Evolutionary conservation across 2,329 filamentous ascomycete species (phyloP).

Genomic region (Thelonectria blattea): DNA sequence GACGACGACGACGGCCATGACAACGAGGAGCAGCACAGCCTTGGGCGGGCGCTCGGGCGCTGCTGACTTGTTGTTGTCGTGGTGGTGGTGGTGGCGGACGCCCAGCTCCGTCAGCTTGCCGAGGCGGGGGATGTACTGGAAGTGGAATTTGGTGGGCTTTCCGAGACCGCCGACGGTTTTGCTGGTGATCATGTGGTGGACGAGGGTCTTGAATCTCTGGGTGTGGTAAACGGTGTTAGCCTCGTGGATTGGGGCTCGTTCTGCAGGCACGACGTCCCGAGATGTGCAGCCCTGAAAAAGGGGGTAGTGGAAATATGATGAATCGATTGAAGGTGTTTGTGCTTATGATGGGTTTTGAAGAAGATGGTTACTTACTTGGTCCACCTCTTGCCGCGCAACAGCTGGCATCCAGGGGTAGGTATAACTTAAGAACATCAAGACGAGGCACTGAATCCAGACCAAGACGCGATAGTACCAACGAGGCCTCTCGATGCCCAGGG

Average conservation of each 20-base stretch:
- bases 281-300: slow-evolving; percentile 2
- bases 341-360: not conserved
- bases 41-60: slow-evolving; percentile 2
- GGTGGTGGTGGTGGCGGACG: slow-evolving; percentile 13
- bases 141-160: slow-evolving; percentile 68
- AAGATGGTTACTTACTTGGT: slow-evolving; percentile 34
- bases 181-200: slow-evolving; percentile 63
- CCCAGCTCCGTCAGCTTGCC: slow-evolving; percentile 45
- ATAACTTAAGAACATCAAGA: slow-evolving; percentile 65
- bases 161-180: slow-evolving; percentile 67
- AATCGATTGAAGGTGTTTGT: not conserved
- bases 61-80: slow-evolving; percentile 4
- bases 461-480: slow-evolving; percentile 63
- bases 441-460: slow-evolving; percentile 69
- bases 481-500: slow-evolving; percentile 63
- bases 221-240: slow-evolving; percentile 21
- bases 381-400: slow-evolving; percentile 45
- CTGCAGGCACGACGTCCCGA: not conserved
- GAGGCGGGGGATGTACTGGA: slow-evolving; percentile 69
- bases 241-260: not conserved
- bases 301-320: slow-evolving; percentile 2
- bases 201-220: slow-evolving; percentile 36
- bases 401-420: slow-evolving; percentile 45
- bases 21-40: slow-evolving; percentile 32
- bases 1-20: slow-evolving; percentile 20